phyloP scores from a whole-genome alignment of 345 rosid genomes.

The Pelargonium nanum region DNA sequence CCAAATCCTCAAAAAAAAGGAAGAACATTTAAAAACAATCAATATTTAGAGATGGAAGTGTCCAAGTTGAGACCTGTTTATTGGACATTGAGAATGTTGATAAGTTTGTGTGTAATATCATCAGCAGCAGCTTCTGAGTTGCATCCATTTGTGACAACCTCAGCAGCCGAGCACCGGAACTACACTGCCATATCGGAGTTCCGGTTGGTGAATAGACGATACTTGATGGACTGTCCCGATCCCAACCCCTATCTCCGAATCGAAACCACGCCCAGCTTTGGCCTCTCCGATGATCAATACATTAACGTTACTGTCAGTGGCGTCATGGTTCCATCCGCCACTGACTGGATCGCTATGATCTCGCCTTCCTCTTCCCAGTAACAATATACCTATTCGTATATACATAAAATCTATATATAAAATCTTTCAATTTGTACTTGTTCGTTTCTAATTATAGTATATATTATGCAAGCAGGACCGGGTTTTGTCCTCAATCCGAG shows the following conservation, averaged over 20 bases:
- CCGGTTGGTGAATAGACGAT: slow-evolving; percentile 41
- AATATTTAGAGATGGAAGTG: too few species aligned
- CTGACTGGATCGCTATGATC: slow-evolving; percentile 64
- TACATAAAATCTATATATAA: not conserved
- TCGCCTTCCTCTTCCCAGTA: slow-evolving; percentile 50
- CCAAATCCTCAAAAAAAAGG: too few species aligned
- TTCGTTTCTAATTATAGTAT: not conserved
- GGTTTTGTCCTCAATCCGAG: not conserved
- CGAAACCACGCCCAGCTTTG: slow-evolving; percentile 5
- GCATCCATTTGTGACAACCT: slow-evolving; percentile 24
- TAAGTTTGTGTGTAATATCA: too few species aligned
- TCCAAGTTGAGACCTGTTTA: too few species aligned
- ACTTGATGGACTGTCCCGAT: slow-evolving; percentile 19
- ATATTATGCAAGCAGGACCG: not conserved
- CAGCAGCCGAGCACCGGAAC: slow-evolving; percentile 23
- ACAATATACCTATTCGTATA: not conserved
- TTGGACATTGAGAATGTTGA: too few species aligned
- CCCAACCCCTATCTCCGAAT: slow-evolving; percentile 22
- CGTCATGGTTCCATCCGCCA: slow-evolving; percentile 22
- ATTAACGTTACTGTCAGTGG: slow-evolving; percentile 41
- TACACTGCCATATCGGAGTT: slow-evolving; percentile 43
- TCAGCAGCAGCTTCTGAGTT: slow-evolving; percentile 12
- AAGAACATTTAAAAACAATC: too few species aligned
- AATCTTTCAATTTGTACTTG: not conserved
- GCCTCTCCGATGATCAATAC: slow-evolving; percentile 26